phyloP scores from a whole-genome alignment of 805 yeast genomes.

The Ogataea philodendri region DNA sequence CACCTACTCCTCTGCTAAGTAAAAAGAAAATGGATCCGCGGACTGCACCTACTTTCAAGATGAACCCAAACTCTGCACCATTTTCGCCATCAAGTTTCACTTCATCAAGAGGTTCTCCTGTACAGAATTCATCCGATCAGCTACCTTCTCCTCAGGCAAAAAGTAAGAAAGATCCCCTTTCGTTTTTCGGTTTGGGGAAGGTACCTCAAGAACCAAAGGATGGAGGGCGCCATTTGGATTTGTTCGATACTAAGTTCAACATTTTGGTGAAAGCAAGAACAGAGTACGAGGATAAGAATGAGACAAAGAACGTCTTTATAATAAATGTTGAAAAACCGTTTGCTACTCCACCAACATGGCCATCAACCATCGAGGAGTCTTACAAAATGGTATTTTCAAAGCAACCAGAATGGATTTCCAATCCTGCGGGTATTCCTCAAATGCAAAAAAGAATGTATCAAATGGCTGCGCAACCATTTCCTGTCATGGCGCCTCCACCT shows the following conservation, averaged over 20 bases:
- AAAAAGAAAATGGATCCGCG: conserved; percentile 55
- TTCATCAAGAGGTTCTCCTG: conserved; percentile 21
- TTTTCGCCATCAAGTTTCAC: conserved; percentile 48
- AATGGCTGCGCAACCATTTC: conserved; percentile 25
- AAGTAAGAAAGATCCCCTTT: conserved; percentile 24
- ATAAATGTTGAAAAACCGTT: conserved; percentile 60
- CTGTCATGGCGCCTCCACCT: conserved; percentile 23
- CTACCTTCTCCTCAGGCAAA: conserved; percentile 17
- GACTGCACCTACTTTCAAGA: conserved; percentile 58
- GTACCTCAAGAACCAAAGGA: conserved; percentile 29
- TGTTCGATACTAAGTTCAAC: conserved; percentile 47
- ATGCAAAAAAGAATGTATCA: conserved; percentile 20
- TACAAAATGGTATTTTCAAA: conserved; percentile 52
- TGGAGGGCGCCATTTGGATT: conserved; percentile 23
- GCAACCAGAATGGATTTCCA: conserved; percentile 30
- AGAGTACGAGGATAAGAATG: conserved; percentile 27
- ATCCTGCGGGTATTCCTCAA: conserved; percentile 22
- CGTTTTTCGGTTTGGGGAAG: conserved; percentile 39
- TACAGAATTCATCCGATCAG: conserved; percentile 7
- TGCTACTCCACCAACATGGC: conserved; percentile 78
- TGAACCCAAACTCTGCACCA: conserved; percentile 66
- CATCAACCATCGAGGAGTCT: conserved; percentile 47
- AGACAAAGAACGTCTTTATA: conserved; percentile 26
- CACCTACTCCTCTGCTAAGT: conserved; percentile 17
- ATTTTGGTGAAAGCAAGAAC: conserved; percentile 48